phyloP scores from a whole-genome alignment of 495 filamentous ascomycete species.

The Sabuloglossum arenarium region DNA sequence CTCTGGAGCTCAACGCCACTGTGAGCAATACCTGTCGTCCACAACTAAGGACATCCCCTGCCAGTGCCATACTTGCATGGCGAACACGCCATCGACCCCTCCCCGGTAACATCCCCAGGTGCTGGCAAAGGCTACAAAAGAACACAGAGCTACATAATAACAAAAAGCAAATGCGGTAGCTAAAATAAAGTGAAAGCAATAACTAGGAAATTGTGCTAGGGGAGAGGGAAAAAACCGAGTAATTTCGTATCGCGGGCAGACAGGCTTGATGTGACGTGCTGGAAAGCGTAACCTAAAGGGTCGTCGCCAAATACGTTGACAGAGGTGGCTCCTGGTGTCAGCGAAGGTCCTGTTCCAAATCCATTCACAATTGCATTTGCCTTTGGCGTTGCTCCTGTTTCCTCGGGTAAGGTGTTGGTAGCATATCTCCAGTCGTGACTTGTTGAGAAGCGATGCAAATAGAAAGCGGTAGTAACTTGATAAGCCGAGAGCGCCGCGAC shows the following conservation, averaged over 20 bases:
- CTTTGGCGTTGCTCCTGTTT: neutral
- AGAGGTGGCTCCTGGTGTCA: neutral
- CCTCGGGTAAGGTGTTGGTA: neutral
- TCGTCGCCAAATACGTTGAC: neutral
- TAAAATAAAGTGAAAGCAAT: neutral
- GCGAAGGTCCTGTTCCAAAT: neutral
- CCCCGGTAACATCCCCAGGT: neutral
- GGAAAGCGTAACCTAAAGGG: neutral
- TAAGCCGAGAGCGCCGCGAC: neutral
- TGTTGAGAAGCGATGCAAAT: neutral
- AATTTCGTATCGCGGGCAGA: neutral
- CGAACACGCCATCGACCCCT: neutral
- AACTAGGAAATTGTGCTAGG: neutral
- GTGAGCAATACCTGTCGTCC: neutral
- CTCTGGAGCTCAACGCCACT: neutral
- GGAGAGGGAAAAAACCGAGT: neutral
- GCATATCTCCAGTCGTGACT: neutral
- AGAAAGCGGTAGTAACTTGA: neutral
- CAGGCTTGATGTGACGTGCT: neutral
- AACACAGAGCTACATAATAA: neutral
- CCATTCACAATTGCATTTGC: neutral
- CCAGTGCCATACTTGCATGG: neutral
- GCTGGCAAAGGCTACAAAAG: neutral
- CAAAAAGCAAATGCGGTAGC: neutral
- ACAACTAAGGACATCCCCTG: neutral